Evolutionary conservation across 805 yeast species (phyloP).

Genomic region (Candida multigemmis): DNA sequence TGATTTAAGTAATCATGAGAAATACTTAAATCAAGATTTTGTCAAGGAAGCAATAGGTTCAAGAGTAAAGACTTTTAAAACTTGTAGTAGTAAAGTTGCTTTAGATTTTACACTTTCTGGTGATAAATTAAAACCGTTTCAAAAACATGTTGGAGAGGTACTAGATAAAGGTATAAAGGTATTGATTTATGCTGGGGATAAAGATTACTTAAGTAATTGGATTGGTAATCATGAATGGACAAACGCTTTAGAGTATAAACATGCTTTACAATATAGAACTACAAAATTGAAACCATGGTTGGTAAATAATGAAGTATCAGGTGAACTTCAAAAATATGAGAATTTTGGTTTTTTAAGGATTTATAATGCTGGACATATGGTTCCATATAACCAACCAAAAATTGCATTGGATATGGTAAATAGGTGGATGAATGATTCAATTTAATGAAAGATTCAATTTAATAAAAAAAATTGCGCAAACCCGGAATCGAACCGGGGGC

Average conservation of each 20-base stretch:
- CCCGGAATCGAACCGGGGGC: too few relatives aligned
- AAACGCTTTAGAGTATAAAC: slow-evolving; percentile 9
- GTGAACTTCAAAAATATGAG: slow-evolving; percentile 21
- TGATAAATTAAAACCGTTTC: slow-evolving; percentile 57
- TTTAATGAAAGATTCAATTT: too few relatives aligned
- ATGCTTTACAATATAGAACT: slow-evolving; percentile 7
- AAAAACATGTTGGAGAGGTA: slow-evolving; percentile 39
- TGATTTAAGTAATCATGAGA: slow-evolving; percentile 34
- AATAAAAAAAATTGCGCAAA: too few relatives aligned
- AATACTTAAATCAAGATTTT: slow-evolving; percentile 38
- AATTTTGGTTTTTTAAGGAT: slow-evolving; percentile 22
- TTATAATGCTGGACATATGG: slow-evolving; percentile 27
- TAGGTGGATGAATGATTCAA: slow-evolving; percentile 24
- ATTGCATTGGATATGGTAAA: slow-evolving; percentile 23
- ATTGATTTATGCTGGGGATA: slow-evolving; percentile 81
- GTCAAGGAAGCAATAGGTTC: slow-evolving; percentile 44
- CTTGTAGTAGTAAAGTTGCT: slow-evolving; percentile 24
- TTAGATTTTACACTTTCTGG: slow-evolving; percentile 30
- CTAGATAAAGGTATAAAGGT: slow-evolving; percentile 55
- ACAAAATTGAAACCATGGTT: slow-evolving; percentile 25
- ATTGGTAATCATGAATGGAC: slow-evolving; percentile 65
- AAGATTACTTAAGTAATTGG: slow-evolving; percentile 88
- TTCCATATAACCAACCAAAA: slow-evolving; percentile 24
- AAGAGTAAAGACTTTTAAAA: slow-evolving; percentile 22
- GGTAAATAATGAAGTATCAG: slow-evolving; percentile 21